Evolutionary conservation across 176 grass and related monocot species (phyloP).

Genomic region (Zea mays): DNA sequence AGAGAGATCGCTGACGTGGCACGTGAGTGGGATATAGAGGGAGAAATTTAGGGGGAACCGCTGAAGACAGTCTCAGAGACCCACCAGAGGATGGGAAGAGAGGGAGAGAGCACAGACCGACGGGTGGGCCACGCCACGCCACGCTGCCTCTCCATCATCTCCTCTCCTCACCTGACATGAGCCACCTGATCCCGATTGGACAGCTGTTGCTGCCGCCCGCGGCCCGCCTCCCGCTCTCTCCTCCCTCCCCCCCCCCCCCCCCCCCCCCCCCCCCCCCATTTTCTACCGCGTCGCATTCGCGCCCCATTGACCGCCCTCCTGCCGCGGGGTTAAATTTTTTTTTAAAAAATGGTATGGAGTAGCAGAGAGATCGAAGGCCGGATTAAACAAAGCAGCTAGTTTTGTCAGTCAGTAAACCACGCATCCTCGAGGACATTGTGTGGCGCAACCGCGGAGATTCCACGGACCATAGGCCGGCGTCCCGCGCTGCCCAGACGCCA

Average conservation of each 20-base stretch:
- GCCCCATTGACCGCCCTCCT: conserved; percentile 25
- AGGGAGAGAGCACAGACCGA: conserved; percentile 12
- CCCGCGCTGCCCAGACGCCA: background rate
- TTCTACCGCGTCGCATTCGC: background rate
- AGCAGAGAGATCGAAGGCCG: background rate
- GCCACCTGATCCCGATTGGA: conserved; percentile 69
- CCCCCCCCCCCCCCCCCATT: background rate
- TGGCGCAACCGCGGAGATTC: conserved; percentile 6
- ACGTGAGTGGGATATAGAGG: too few relatives aligned
- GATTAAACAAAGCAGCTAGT: background rate
- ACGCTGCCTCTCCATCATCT: too few relatives aligned
- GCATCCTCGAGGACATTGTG: background rate
- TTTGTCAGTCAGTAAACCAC: background rate
- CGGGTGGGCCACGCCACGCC: background rate
- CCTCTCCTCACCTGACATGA: background rate
- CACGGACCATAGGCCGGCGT: background rate
- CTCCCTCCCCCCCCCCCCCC: background rate
- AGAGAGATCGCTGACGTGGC: too few relatives aligned
- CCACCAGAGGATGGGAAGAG: background rate
- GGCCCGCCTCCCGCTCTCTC: background rate
- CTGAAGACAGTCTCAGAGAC: too few relatives aligned
- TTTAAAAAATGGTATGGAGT: background rate
- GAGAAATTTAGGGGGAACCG: too few relatives aligned
- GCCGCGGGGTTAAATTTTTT: conserved; percentile 25
- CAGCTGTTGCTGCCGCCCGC: conserved; percentile 51